Evolutionary conservation across 371 early-diverging fungal genomes (phyloP), one percentile per base, ranked within the genome.

Genomic region (Sporodiniella umbellata): DNA sequence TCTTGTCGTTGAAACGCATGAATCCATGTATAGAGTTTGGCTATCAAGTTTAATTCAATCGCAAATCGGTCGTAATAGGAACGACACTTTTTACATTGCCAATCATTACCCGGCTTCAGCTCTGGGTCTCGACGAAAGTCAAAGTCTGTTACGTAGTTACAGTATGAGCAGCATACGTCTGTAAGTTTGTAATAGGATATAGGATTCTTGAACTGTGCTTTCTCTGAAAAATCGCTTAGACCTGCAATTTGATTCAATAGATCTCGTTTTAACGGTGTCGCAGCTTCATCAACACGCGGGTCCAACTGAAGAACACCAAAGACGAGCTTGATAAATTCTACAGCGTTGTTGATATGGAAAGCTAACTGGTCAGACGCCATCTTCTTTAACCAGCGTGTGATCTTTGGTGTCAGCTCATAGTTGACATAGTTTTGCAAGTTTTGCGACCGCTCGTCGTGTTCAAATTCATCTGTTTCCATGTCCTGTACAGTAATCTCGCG

Each of bases 51-150:
- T 48, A 90, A 87, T 57, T 95, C 95, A 51, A 96, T 87, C 5
- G 72, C 53, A 12, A 64, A 54, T 4, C 79, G 78, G 56, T 92
- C 89, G 47, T 93, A 94, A 49, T 85, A 84, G 17, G 80, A 75
- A 14, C 74, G 69, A 56, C 96, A 95, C 8, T 70, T 83, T 23
- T 78, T 69, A 58, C 96, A 79, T 6, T 45, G 61, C 79, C 62
- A 77, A 26, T 72, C 80, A 50, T 72, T 54, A 26, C 58, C 54
- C 5, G 89, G 83, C 52, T 87, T 51, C 45, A 90, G 49, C 35
- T 81, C 84, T 26, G 75, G 75, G 49, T 96, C 94, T 18, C 94
- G 83, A 47, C 92, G 92, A 50, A 98, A 81, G 64, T 98, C 95
- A 42, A 96, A 62, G 64, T 98, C 95, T 4, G 86, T 79, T 38